A percentile compares a stretch with the other conserved stretches of the same genome.
Conservation (phyloP, 495 filamentous ascomycete genomes). For the Umbilicaria muhlenbergii region DNA sequence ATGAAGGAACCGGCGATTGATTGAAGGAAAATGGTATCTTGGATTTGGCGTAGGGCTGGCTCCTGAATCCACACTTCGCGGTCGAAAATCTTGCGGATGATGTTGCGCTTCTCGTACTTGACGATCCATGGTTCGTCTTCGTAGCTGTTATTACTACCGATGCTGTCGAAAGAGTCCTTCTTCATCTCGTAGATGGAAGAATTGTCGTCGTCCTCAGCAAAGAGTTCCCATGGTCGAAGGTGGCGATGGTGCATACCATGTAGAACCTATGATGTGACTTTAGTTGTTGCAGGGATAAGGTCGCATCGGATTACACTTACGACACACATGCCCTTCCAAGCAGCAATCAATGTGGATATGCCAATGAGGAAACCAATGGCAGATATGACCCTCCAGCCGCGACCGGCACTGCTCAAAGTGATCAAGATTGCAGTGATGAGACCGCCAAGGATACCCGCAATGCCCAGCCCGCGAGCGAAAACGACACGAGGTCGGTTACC, state of each 20-base stretch:
- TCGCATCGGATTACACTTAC: conserved; percentile 18
- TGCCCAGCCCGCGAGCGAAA: conserved; percentile 50
- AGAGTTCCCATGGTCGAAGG: conserved; percentile 66
- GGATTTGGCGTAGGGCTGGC: conserved; percentile 56
- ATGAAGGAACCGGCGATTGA: conserved; percentile 27
- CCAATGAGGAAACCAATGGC: conserved; percentile 48
- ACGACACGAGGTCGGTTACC: conserved; percentile 52
- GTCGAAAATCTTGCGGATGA: conserved; percentile 60
- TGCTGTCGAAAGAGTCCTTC: conserved; percentile 32
- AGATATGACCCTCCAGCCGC: conserved; percentile 46
- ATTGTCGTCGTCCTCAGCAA: conserved; percentile 22
- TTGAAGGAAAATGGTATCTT: conserved; percentile 60
- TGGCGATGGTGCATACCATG: conserved; percentile 64
- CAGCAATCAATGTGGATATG: conserved; percentile 51
- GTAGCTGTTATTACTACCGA: conserved; percentile 45
- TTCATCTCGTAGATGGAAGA: conserved; percentile 17
- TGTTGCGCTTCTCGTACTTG: conserved; percentile 45
- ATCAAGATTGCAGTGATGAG: conserved; percentile 37
- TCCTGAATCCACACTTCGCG: conserved; percentile 62
- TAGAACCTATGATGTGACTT: conserved; percentile 22
- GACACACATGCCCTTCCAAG: conserved; percentile 62
- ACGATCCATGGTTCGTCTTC: conserved; percentile 65
- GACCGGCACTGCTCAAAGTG: conserved; percentile 38
- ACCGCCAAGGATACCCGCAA: conserved; percentile 32
- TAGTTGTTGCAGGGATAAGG: not conserved